phyloP scores from a whole-genome alignment of 2,329 filamentous ascomycete genomes.

The Aspergillus sp. region DNA sequence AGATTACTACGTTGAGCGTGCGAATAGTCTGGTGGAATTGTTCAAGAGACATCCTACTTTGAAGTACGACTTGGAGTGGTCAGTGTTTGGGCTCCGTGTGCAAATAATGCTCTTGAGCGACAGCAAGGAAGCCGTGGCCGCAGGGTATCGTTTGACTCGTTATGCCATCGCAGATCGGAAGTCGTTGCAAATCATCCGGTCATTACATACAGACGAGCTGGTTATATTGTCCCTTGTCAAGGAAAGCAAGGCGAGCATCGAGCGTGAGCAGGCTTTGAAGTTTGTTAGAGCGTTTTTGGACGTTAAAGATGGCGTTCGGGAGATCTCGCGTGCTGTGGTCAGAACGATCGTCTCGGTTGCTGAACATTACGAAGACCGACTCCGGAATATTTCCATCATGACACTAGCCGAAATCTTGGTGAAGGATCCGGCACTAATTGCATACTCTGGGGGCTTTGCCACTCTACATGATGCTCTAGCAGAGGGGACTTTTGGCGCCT shows the following conservation, averaged over 20 bases:
- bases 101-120: slow-evolving; percentile 96
- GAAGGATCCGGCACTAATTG: slow-evolving; percentile 76
- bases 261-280: slow-evolving; percentile 94
- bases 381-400: slow-evolving; percentile 88
- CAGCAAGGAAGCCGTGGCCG: slow-evolving; percentile 91
- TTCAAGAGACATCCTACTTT: slow-evolving; percentile 90
- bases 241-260: slow-evolving; percentile 93
- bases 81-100: slow-evolving; percentile 88
- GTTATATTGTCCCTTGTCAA: slow-evolving; percentile 92
- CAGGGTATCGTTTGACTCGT: slow-evolving; percentile 88
- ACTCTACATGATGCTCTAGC: slow-evolving; percentile 88
- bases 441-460: slow-evolving; percentile 79
- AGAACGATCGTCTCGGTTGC: slow-evolving; percentile 89
- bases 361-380: slow-evolving; percentile 78
- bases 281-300: slow-evolving; percentile 94
- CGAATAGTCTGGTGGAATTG: slow-evolving; percentile 92
- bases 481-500: slow-evolving; percentile 88
- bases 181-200: slow-evolving; percentile 84
- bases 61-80: slow-evolving; percentile 96
- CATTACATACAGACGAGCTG: slow-evolving; percentile 86
- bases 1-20: slow-evolving; percentile 92
- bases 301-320: slow-evolving; percentile 85
- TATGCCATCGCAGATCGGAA: slow-evolving; percentile 91
- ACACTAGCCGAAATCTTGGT: slow-evolving; percentile 90
- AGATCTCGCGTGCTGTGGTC: slow-evolving; percentile 83